Conservation (phyloP, 73 alveolate species). For the Uronychia binucleata region DNA sequence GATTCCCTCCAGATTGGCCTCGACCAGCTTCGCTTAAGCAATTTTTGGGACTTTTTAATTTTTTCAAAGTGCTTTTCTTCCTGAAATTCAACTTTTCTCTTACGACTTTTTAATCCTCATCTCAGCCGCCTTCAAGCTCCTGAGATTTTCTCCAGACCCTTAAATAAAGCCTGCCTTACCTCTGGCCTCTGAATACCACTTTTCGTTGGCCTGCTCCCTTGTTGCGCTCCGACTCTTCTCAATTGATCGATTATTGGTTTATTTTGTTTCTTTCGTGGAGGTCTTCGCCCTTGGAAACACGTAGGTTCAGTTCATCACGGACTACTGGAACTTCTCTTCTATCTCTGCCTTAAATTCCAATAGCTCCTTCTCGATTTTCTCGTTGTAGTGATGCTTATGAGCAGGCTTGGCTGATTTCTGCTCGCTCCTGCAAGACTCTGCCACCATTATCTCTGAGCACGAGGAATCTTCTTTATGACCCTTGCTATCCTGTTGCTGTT, state of each 20-base stretch:
- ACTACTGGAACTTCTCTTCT: background rate
- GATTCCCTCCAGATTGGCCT: background rate
- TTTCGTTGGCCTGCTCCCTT: background rate
- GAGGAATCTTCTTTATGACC: background rate
- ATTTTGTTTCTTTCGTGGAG: background rate
- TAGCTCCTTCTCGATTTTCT: conserved; percentile 5
- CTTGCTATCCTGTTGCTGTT: background rate
- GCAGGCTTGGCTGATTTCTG: background rate
- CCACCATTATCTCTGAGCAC: background rate
- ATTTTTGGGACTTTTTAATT: background rate
- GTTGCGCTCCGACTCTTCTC: background rate
- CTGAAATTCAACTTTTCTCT: background rate
- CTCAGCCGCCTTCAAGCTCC: background rate
- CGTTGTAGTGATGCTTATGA: background rate
- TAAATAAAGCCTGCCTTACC: background rate
- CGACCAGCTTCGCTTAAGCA: background rate
- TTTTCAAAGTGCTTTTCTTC: background rate
- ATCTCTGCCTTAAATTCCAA: background rate
- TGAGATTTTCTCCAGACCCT: background rate
- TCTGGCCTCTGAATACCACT: background rate
- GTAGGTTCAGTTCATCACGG: background rate
- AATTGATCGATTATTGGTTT: background rate
- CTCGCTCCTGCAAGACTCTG: background rate
- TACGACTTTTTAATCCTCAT: background rate
- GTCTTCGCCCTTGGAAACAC: background rate